Conservation (phyloP, 805 yeast species). For the Candida maris region DNA sequence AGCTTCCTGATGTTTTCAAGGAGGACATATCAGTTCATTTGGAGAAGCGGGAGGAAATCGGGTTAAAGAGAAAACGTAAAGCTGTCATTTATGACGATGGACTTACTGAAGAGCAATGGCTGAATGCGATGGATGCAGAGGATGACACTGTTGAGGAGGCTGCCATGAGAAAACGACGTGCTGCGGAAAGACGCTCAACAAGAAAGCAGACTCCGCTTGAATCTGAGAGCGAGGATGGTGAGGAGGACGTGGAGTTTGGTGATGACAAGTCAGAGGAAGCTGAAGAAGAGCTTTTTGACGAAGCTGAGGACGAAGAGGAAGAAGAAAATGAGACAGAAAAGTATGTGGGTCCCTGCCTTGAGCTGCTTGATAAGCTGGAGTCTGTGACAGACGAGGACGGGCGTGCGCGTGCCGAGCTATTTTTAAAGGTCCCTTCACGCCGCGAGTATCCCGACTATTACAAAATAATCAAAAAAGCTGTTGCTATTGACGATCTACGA, state of each 20-base stretch:
- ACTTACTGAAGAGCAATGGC: conserved; percentile 74
- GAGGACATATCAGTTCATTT: conserved; percentile 50
- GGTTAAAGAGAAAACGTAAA: conserved; percentile 66
- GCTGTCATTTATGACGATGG: conserved; percentile 61
- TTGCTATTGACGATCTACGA: conserved; percentile 52
- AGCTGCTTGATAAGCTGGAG: conserved; percentile 41
- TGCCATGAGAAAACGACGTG: conserved; percentile 45
- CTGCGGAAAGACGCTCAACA: conserved; percentile 39
- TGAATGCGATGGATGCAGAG: conserved; percentile 73
- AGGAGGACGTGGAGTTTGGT: conserved; percentile 9
- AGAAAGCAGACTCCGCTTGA: conserved; percentile 13
- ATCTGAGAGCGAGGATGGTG: conserved; percentile 18
- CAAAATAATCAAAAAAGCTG: conserved; percentile 54
- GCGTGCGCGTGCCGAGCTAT: conserved; percentile 49
- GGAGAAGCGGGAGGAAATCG: conserved; percentile 38
- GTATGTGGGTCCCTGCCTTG: conserved; percentile 20
- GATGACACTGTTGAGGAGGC: conserved; percentile 61
- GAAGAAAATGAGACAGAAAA: conserved; percentile 12
- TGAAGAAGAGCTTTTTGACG: conserved; percentile 6
- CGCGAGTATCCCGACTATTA: conserved; percentile 85
- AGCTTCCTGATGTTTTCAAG: conserved; percentile 76
- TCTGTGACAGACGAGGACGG: conserved; percentile 44
- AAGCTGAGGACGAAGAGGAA: conserved; percentile 12
- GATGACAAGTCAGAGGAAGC: conserved; percentile 1
- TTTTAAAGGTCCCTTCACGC: conserved; percentile 70